Conservation (phyloP, 2,329 filamentous ascomycete species). For the Fusarium algeriense region DNA sequence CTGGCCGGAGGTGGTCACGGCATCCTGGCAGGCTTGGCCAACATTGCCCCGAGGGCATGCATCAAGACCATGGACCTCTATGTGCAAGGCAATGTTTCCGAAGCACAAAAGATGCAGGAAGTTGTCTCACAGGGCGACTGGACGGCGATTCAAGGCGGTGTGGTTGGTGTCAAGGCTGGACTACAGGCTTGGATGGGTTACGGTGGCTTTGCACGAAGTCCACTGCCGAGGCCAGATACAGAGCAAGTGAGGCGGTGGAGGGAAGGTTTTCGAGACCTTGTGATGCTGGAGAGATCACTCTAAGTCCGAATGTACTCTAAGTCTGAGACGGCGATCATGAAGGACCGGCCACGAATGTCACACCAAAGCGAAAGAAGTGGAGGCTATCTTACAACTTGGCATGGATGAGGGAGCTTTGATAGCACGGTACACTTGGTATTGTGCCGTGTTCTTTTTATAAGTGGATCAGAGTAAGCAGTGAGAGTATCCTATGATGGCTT, state of each 20-base stretch:
- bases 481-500: constrained; percentile 9
- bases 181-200: constrained; percentile 76
- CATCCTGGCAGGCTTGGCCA: constrained; percentile 78
- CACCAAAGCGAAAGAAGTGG: constrained; percentile 23
- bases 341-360: constrained; percentile 16
- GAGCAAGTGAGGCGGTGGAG: constrained; percentile 65
- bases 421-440: not conserved
- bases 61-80: constrained; percentile 72
- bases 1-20: constrained; percentile 77
- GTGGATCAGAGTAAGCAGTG: constrained; percentile 1
- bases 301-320: not conserved
- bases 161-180: constrained; percentile 78
- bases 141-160: constrained; percentile 77
- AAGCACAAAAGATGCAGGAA: constrained; percentile 74
- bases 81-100: constrained; percentile 65
- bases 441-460: not conserved
- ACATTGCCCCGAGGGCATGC: constrained; percentile 76
- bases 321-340: constrained; percentile 41
- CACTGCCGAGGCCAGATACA: constrained; percentile 57
- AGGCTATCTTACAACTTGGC: not conserved
- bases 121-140: constrained; percentile 77
- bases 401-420: constrained; percentile 17
- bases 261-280: constrained; percentile 66
- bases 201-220: constrained; percentile 62
- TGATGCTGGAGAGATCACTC: constrained; percentile 64